Evolutionary conservation across 2,329 filamentous ascomycete species (phyloP).

Genomic region (Aspergillus piperis): DNA sequence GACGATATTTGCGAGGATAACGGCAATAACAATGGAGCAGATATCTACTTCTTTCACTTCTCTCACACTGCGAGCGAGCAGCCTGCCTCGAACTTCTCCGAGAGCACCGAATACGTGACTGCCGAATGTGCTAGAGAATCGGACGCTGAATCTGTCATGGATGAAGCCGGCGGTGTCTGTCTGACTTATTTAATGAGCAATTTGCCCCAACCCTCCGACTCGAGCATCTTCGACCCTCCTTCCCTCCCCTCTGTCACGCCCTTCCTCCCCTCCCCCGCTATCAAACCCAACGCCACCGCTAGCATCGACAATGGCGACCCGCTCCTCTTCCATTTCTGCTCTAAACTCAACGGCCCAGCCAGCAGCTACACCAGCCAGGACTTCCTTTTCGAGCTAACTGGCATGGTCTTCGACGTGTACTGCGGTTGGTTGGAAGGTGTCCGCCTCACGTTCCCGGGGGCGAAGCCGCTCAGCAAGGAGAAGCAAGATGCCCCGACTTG

Average conservation of each 20-base stretch:
- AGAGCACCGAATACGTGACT: conserved; percentile 7
- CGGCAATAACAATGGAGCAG: neutral
- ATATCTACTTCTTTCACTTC: too few species aligned
- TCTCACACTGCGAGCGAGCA: too few species aligned
- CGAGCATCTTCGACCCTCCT: too few species aligned
- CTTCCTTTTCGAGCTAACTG: conserved; percentile 27
- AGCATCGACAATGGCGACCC: conserved; percentile 10
- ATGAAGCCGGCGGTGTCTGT: neutral
- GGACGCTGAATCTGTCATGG: neutral
- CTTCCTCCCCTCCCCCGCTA: neutral
- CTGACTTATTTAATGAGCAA: too few species aligned
- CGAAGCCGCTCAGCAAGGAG: conserved; percentile 4
- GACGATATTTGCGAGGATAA: neutral
- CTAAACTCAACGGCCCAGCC: conserved; percentile 24
- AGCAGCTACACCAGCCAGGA: conserved; percentile 28
- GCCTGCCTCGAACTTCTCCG: too few species aligned
- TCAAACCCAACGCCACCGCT: neutral
- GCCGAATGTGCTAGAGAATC: neutral
- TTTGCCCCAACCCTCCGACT: too few species aligned
- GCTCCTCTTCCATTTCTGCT: conserved; percentile 28
- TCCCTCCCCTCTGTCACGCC: neutral
- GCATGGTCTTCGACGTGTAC: conserved; percentile 32
- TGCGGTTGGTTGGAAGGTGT: conserved; percentile 28
- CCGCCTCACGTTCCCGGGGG: conserved; percentile 21
- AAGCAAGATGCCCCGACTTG: conserved; percentile 16